Percentiles rank a stretch among this genome's conserved stretches.
phyloP scores from a whole-genome alignment of 352 stramenopile species.

The Phytopythium litorale region DNA sequence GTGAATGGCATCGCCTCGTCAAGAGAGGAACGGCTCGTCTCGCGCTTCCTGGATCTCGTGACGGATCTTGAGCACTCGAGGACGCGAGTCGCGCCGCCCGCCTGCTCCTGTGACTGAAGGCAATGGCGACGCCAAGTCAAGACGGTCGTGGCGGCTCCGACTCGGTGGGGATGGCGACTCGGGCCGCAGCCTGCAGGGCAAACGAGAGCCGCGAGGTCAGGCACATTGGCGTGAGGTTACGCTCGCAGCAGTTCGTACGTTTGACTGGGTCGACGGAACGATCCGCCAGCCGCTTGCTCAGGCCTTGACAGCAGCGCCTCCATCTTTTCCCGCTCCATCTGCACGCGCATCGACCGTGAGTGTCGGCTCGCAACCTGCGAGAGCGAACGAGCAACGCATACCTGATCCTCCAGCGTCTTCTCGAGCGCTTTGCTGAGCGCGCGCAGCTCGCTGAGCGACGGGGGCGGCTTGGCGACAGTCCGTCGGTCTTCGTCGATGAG shows the following conservation, averaged over 20 bases:
- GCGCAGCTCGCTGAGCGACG: slow-evolving; percentile 61
- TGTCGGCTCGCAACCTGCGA: neutral
- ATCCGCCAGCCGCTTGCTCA: neutral
- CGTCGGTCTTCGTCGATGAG: slow-evolving; percentile 70
- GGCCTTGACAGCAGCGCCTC: slow-evolving; percentile 2
- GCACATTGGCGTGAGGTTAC: neutral
- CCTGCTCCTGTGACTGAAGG: slow-evolving; percentile 7
- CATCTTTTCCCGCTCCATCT: slow-evolving; percentile 6
- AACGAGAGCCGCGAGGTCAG: neutral
- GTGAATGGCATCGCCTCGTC: slow-evolving; percentile 6
- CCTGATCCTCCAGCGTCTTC: slow-evolving; percentile 58
- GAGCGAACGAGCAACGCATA: slow-evolving; percentile 6
- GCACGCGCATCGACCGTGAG: neutral
- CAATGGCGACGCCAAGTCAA: slow-evolving; percentile 1
- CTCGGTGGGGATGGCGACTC: neutral
- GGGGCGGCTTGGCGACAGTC: slow-evolving; percentile 39
- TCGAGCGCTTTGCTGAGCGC: slow-evolving; percentile 56
- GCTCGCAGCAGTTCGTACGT: neutral
- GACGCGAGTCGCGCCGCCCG: slow-evolving; percentile 4
- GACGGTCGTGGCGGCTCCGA: neutral
- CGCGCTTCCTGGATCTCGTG: slow-evolving; percentile 63
- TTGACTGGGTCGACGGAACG: slow-evolving; percentile 6
- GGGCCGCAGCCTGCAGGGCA: neutral
- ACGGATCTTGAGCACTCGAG: slow-evolving; percentile 67
- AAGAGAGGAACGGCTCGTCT: slow-evolving; percentile 71